A percentile compares a stretch with the other conserved stretches of the same genome.
Conservation (phyloP, 2,329 filamentous ascomycete species). For the Fusarium chlamydosporum region DNA sequence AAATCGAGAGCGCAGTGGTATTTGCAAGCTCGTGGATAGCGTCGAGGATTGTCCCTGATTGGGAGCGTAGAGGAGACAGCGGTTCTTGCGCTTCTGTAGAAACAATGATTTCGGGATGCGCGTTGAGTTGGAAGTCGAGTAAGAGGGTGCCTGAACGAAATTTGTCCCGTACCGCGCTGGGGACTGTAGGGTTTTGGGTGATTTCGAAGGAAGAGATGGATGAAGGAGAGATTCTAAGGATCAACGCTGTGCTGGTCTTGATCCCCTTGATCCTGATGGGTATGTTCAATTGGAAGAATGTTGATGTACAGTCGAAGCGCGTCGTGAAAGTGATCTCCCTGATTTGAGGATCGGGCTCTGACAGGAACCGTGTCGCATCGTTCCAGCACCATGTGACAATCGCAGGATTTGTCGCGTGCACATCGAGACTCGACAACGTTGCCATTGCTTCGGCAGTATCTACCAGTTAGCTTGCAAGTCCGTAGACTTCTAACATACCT, state of each 20-base stretch:
- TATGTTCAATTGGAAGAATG: conserved; percentile 23
- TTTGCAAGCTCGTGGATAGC: conserved; percentile 22
- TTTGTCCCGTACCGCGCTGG: conserved; percentile 1
- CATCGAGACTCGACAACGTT: conserved; percentile 9
- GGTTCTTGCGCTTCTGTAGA: conserved; percentile 23
- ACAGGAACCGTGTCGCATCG: not conserved
- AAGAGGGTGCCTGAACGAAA: conserved; percentile 12
- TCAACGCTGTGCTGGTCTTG: conserved; percentile 9
- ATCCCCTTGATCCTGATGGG: conserved; percentile 28
- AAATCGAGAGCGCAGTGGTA: conserved; percentile 12
- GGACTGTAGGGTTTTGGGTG: not conserved
- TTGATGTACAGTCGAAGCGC: conserved; percentile 14
- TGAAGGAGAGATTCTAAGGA: conserved; percentile 5
- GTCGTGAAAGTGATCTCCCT: conserved; percentile 23
- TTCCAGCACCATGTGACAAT: conserved; percentile 15
- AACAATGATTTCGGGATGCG: conserved; percentile 10
- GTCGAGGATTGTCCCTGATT: conserved; percentile 30
- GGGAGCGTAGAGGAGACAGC: conserved; percentile 18
- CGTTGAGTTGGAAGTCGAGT: conserved; percentile 21
- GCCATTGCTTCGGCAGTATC: conserved; percentile 1
- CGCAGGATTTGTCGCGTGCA: conserved; percentile 15
- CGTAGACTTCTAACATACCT: conserved; percentile 11
- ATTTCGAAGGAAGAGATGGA: conserved; percentile 15
- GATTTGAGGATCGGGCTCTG: conserved; percentile 18
- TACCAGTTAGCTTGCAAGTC: conserved; percentile 7